Percentiles rank a stretch among this genome's conserved stretches.
Evolutionary conservation across 805 yeast species (phyloP).

Genomic region (Candida maesae): DNA sequence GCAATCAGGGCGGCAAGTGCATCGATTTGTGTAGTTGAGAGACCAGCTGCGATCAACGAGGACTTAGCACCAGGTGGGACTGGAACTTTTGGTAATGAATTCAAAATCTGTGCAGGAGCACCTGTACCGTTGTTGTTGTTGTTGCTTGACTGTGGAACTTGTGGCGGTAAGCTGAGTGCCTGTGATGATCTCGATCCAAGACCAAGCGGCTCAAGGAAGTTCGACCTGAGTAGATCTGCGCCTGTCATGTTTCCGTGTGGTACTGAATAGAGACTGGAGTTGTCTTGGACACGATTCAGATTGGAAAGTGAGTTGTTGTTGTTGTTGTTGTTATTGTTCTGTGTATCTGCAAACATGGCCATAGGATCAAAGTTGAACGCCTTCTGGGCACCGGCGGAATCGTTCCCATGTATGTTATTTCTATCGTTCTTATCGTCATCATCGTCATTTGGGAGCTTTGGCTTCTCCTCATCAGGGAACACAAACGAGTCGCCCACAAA

Average conservation of each 20-base stretch:
- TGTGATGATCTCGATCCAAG: neutral
- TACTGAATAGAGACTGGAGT: neutral
- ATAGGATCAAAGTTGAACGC: neutral
- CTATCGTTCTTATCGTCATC: constrained; percentile 13
- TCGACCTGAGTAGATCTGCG: neutral
- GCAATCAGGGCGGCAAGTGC: constrained; percentile 71
- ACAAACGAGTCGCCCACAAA: constrained; percentile 80
- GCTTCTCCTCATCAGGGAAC: constrained; percentile 80
- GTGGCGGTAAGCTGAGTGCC: neutral
- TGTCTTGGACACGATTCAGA: neutral
- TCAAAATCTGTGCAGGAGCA: constrained; percentile 34
- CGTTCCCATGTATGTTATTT: neutral
- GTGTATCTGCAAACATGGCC: neutral
- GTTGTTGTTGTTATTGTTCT: neutral
- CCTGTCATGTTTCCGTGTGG: neutral
- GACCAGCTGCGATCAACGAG: constrained; percentile 62
- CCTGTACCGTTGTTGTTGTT: constrained; percentile 18
- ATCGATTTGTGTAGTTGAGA: constrained; percentile 65
- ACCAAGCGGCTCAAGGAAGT: neutral
- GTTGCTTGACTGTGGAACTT: too few relatives aligned
- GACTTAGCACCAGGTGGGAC: constrained; percentile 73
- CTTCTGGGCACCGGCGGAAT: neutral
- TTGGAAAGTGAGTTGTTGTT: neutral
- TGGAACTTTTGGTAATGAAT: constrained; percentile 52
- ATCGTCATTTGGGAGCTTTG: constrained; percentile 27